Base-by-base conservation (phyloP, 306 rosid genomes). In the Herpetospermum pedunculosum region DNA sequence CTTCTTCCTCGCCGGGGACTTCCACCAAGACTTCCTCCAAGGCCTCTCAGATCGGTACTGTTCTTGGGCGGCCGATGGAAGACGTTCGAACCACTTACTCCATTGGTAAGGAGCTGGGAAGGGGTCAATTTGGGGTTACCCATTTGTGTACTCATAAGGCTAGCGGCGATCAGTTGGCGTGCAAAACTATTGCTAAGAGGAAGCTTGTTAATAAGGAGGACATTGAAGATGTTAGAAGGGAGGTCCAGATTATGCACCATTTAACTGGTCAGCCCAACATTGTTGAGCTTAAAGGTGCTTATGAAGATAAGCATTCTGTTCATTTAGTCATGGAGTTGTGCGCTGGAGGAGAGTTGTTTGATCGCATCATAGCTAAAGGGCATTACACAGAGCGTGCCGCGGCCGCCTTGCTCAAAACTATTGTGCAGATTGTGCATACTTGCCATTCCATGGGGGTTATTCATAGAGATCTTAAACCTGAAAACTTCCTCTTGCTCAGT, bases 401-500 rank as follows among this genome's bases (percentile, higher is more conserved):
- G 0, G 99, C 99, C 1, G 83, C 95, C 0, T 83, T 94, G 88
- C 41, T 89, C 32, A 78, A 96, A 34, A 94, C 97, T 19, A 91
- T 94, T 0, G 99, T 94, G 26, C 91, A 91, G 72, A 94, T 94
- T 57, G 97, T 94, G 8, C 97, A 91, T 50, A 94, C 91, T 0
- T 94, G 96, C 29, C 99, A 94, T 78, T 89, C 97, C 75, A 86
- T 94, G 97, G 99, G 97, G 26, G 96, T 94, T 73, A 91, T 94
- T 70, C 99, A 94, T 64, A 87, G 99, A 29, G 99, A 94, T 83
- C 97, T 94, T 47, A 94, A 94, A 88, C 97, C 99, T 67, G 99
- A 94, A 81, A 94, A 94, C 82, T 94, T 94, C 87, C 96, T 94
- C n/a, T 70, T 94, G 79, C 83, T 85, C 49, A 89, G 69, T 63